phyloP scores from a whole-genome alignment of 2,329 filamentous ascomycete genomes.

The Zasmidium angulare region DNA sequence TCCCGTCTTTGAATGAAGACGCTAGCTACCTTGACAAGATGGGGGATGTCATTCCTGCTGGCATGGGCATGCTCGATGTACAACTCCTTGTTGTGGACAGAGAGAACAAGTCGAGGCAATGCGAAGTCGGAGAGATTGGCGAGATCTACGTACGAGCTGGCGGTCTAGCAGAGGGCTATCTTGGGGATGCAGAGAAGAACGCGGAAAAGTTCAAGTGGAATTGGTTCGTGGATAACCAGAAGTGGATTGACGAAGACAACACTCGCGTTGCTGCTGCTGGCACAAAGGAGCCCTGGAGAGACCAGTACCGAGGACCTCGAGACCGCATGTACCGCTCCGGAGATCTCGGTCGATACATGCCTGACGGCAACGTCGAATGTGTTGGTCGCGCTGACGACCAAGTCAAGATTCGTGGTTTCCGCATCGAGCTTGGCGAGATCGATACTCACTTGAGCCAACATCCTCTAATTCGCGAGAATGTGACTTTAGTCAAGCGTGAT shows the following conservation, averaged over 20 bases:
- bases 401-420: slow-evolving; percentile 93
- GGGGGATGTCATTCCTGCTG: slow-evolving; percentile 77
- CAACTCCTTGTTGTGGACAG: slow-evolving; percentile 82
- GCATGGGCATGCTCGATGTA: slow-evolving; percentile 83
- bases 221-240: slow-evolving; percentile 77
- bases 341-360: slow-evolving; percentile 75
- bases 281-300: slow-evolving; percentile 69
- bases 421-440: slow-evolving; percentile 92
- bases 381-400: slow-evolving; percentile 82
- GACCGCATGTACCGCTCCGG: slow-evolving; percentile 87
- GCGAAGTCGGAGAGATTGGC: slow-evolving; percentile 76
- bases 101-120: slow-evolving; percentile 65
- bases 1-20: slow-evolving; percentile 65
- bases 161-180: slow-evolving; percentile 80
- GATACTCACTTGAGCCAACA: slow-evolving; percentile 77
- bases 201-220: slow-evolving; percentile 76
- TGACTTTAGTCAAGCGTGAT: slow-evolving; percentile 81
- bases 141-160: slow-evolving; percentile 81
- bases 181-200: slow-evolving; percentile 63
- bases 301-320: slow-evolving; percentile 75
- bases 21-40: slow-evolving; percentile 63
- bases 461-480: slow-evolving; percentile 76
- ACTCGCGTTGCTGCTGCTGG: slow-evolving; percentile 48
- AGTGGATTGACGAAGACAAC: slow-evolving; percentile 67
- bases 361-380: slow-evolving; percentile 70